Conservation (phyloP, 2,329 filamentous ascomycete genomes). For the Graphilbum fragrans region DNA sequence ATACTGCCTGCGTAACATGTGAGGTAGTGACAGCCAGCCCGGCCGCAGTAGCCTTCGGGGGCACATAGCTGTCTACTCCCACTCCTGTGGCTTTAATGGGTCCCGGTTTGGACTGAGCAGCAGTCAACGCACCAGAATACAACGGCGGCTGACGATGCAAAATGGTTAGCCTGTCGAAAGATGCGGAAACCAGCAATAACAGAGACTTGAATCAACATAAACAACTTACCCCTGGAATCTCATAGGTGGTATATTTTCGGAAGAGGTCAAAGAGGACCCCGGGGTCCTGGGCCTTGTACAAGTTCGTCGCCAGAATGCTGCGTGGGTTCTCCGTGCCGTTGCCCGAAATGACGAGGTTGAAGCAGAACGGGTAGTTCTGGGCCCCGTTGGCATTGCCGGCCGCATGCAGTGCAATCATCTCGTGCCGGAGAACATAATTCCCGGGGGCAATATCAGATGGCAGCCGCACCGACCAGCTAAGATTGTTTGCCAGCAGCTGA, state of each 20-base stretch:
- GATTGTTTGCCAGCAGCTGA: conserved; percentile 35
- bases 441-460: conserved; percentile 30
- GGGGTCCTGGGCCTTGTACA: conserved; percentile 7
- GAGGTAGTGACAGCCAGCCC: not conserved
- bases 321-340: conserved; percentile 4
- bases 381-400: conserved; percentile 27
- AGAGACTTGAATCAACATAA: too few species aligned
- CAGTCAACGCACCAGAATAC: conserved; percentile 15
- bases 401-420: conserved; percentile 38
- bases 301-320: not conserved
- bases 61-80: conserved; percentile 12
- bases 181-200: too few species aligned
- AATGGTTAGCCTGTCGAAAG: too few species aligned
- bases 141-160: conserved; percentile 15
- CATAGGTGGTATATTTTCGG: conserved; percentile 6
- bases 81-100: conserved; percentile 15
- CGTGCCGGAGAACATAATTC: conserved; percentile 38
- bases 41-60: not conserved
- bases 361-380: conserved; percentile 41
- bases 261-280: conserved; percentile 10
- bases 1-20: not conserved
- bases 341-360: conserved; percentile 45
- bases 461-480: conserved; percentile 35
- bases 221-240: conserved; percentile 8
- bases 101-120: conserved; percentile 13